Percentiles rank a stretch among this genome's conserved stretches.
These are phyloP conservation scores for Pezicula carpinea DNA, from an alignment of 2,329 filamentous ascomycete species.

Conservation along the genomic window DNA sequence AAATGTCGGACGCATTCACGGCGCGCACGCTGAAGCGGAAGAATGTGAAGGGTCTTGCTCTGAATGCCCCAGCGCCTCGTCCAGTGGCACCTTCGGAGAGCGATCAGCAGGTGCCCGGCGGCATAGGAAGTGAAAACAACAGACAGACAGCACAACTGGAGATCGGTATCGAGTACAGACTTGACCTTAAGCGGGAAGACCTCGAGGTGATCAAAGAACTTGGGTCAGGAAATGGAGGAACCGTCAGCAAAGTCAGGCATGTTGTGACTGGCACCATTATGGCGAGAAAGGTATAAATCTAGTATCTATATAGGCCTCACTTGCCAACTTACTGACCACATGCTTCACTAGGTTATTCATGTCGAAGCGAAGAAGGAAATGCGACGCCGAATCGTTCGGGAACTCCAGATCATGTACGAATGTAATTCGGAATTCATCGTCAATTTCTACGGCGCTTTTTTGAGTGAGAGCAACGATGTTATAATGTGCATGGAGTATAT, in stretches of 20 bases:
- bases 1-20: slow-evolving; percentile 53
- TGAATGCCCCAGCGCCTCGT: slow-evolving; percentile 74
- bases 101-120: slow-evolving; percentile 57
- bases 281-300: slow-evolving; percentile 78
- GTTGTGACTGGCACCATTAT: slow-evolving; percentile 92
- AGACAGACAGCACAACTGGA: slow-evolving; percentile 68
- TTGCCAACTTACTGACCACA: background rate
- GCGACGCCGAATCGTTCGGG: slow-evolving; percentile 92
- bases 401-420: slow-evolving; percentile 97
- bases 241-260: slow-evolving; percentile 97
- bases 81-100: slow-evolving; percentile 67
- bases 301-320: background rate
- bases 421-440: slow-evolving; percentile 97
- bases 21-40: slow-evolving; percentile 94
- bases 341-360: slow-evolving; percentile 71
- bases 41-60: slow-evolving; percentile 93
- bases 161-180: slow-evolving; percentile 95
- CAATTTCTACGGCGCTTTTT: slow-evolving; percentile 94
- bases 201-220: slow-evolving; percentile 90
- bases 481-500: slow-evolving; percentile 99
- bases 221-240: slow-evolving; percentile 93
- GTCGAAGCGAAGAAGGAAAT: slow-evolving; percentile 98
- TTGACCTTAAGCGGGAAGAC: slow-evolving; percentile 88
- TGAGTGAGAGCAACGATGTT: slow-evolving; percentile 95
- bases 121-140: slow-evolving; percentile 52